Base-by-base conservation (phyloP, 441 rosid genomes). In the Jatropha podagrica region DNA sequence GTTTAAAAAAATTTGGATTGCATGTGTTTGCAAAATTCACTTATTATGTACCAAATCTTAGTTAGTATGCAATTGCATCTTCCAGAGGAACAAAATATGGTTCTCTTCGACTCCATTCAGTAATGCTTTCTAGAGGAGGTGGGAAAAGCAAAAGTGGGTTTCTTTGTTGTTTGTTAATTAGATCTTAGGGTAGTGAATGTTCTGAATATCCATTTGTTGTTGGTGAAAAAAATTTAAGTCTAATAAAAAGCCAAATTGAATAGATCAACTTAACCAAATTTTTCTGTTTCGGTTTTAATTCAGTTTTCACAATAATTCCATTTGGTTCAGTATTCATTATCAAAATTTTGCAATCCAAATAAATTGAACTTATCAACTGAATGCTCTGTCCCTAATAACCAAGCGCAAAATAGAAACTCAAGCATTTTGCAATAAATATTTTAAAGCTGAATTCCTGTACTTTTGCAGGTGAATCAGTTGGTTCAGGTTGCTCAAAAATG, bases 401-500 rank as follows among this genome's bases (percentile, higher is more conserved):
- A 4, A 52, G 20, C 17, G 2, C 23, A 5, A 23, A 60, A 42
- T 65, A 9, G 5, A 20, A 55, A 17, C n/a, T 32, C 5, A 32
- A 32, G 32, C n/a, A 32, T 62, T 55, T 51, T 59, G 15, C 51
- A n/a, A 27, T 52, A 26, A 48, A 26, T 76, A 18, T n/a, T 65
- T 66, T 37, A 56, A 66, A 32, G 65, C 71, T 71, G n/a, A 76
- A 60, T 66, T 11, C 2, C 18, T 7, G n/a, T 37, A n/a, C 11
- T 68, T 42, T 59, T 86, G 80, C 84, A 96, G 99, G 98, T 96
- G 68, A 92, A 88, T 86, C 96, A 96, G 78, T 80, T 94, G 80
- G 90, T 96, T 68, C 97, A 94, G 88, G 97, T 96, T 72, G 99
- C 95, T 4, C 97, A 94, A 76, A 96, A 94, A 77, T 96, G 99